phyloP scores from a whole-genome alignment of 2,329 filamentous ascomycete genomes.

The Paraphaeosphaeria minitans region DNA sequence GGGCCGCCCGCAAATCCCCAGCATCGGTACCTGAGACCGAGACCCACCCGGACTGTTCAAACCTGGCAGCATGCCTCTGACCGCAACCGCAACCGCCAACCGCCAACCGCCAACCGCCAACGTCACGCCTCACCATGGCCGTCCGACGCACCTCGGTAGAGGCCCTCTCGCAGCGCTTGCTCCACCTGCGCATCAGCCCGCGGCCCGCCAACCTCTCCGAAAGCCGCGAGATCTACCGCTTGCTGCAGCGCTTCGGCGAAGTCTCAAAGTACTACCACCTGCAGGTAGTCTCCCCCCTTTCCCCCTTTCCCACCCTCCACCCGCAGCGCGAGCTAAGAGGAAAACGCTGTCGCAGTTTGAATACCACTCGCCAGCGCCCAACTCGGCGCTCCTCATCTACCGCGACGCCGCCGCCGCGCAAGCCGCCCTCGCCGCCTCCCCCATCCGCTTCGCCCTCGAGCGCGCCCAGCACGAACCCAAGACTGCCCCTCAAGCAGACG shows the following conservation, averaged over 20 bases:
- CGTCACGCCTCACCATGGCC: slow-evolving; percentile 31
- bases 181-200: slow-evolving; percentile 55
- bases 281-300: slow-evolving; percentile 33
- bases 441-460: slow-evolving; percentile 54
- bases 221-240: slow-evolving; percentile 54
- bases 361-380: slow-evolving; percentile 47
- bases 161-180: slow-evolving; percentile 46
- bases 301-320: neutral
- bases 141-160: slow-evolving; percentile 29
- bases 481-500: neutral
- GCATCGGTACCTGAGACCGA: slow-evolving; percentile 3
- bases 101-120: too few relatives aligned
- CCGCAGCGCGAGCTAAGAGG: neutral
- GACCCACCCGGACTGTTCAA: slow-evolving; percentile 7
- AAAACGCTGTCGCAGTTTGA: slow-evolving; percentile 50
- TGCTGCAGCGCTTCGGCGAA: slow-evolving; percentile 56
- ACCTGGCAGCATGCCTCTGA: neutral
- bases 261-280: slow-evolving; percentile 55
- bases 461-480: slow-evolving; percentile 20
- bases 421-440: slow-evolving; percentile 50
- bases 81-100: too few relatives aligned
- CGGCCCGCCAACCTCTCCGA: slow-evolving; percentile 55
- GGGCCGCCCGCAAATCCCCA: slow-evolving; percentile 2
- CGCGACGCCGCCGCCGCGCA: slow-evolving; percentile 48
- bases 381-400: slow-evolving; percentile 54